Base-by-base conservation (phyloP, 768 basidiomycete species). In the Pseudohyphozyma bogoriensis region DNA sequence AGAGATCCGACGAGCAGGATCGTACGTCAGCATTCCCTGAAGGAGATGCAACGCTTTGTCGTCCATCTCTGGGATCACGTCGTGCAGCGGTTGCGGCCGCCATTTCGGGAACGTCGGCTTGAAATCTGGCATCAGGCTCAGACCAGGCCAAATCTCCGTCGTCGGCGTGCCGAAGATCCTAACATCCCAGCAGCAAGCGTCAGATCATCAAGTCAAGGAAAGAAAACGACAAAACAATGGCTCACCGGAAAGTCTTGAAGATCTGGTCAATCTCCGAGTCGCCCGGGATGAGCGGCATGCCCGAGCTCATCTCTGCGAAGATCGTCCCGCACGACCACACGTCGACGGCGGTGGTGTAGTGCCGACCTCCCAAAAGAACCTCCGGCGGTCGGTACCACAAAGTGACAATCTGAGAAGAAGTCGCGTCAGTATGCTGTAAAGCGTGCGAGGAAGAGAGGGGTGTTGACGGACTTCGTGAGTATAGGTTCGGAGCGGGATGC, bases 201-300 rank as follows among this genome's bases (percentile, higher is more conserved):
- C 24, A 33, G 4, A 53, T 42, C 15, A 55, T 58, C 33, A 29
- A n/a, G n/a, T n/a, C n/a, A n/a, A 4, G 20, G 33, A 11, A 33
- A n/a, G 33, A 8, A 28, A 3, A 10, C 15, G 11, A 39, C 15
- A 73, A n/a, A n/a, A n/a, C n/a, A n/a, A n/a, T n/a, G n/a, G n/a
- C 80, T 55, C 61, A 92, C 95, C 89, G 83, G 80, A 97, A 99
- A 70, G 97, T 99, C 76, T 89, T 88, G 82, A 97, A 97, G 66
- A 97, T 97, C 78, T 99, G 93, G 76, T 99, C 95, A 71, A 97
- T 99, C 77, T 99, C 95, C 33, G 93, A 97, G 76, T 99, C 95
- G 6, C 95, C 95, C 24, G 95, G 93, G 79, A 97, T 96, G 36
- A 68, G 58, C 3, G 60, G 60, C 26, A 68, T 16, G 2, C 63